Base-by-base conservation (phyloP, 768 basidiomycete genomes). In the Nidularia pulvinata region DNA sequence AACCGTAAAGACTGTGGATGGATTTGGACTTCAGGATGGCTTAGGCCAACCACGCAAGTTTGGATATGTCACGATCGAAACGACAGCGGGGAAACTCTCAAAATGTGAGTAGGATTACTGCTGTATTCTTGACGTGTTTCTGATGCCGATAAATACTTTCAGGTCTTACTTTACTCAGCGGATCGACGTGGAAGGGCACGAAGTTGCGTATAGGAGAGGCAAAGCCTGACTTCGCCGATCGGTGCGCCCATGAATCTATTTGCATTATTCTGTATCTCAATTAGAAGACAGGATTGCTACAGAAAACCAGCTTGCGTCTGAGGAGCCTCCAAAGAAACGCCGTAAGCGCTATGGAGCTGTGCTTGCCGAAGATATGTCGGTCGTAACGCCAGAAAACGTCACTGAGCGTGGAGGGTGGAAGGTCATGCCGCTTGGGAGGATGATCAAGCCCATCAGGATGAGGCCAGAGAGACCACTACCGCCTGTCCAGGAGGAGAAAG, bases 121-220 rank as follows among this genome's bases (percentile, higher is more conserved):
- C n/a, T 44, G 9, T 30, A 16, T 14, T 52, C 49, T 45, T 43
- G 7, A 53, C 7, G 34, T 11, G 3, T 30, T 25, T 7, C 43
- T 46, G 11, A 49, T 50, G 30, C 37, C 0, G 25, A 14, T 54
- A 46, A 47, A 35, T 36, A 16, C 32, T 48, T 33, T 5, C 44
- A 92, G 90, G 90, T 67, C 74, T 90, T 66, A 92, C 84, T 63
- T 66, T 83, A 2, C 77, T 94, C 30, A 92, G 87, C 55, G 92
- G 93, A 34, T 83, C 88, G 5, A 89, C 83, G 1, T 95, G 91
- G 89, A 93, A 92, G 70, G 93, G 93, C n/a, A 73, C 91, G 19
- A 93, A 89, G 59, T 70, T 94, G 33, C 81, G 91, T 14, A 81
- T 94, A 35, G 90, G 90, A 7, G 90, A 93, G 59, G 91, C 92